Percentiles rank a stretch among this genome's conserved stretches.
These are phyloP conservation scores for Aspergillus tubingensis DNA, from an alignment of 2,329 filamentous ascomycete species.

Conservation along the genomic window DNA sequence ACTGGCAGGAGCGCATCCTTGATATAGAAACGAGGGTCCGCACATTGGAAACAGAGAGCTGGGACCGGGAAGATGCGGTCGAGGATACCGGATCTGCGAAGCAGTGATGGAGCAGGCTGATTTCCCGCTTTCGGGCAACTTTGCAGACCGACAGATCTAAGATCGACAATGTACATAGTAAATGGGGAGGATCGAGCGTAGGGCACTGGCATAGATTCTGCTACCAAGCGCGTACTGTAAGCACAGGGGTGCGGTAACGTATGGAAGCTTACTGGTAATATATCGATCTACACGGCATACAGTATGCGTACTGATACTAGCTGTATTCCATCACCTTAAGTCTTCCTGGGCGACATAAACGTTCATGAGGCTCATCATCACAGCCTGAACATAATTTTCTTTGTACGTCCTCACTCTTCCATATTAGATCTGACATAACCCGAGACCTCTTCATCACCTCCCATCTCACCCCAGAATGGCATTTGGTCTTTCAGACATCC, in stretches of 20 bases:
- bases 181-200: background rate
- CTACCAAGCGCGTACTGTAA: background rate
- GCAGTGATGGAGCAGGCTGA: slow-evolving; percentile 10
- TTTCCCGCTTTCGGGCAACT: background rate
- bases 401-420: no score
- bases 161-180: background rate
- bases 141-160: background rate
- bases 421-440: no score
- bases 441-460: no score
- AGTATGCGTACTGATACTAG: background rate
- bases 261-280: background rate
- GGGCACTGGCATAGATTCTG: background rate
- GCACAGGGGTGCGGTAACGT: background rate
- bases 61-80: slow-evolving; percentile 70
- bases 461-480: no score
- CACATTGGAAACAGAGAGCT: slow-evolving; percentile 69
- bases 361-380: no score
- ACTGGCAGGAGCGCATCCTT: slow-evolving; percentile 56
- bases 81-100: slow-evolving; percentile 64
- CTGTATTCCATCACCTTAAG: background rate
- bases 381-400: no score
- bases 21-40: slow-evolving; percentile 61
- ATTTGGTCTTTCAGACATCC: no score
- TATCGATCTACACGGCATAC: background rate
- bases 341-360: background rate